Evolutionary conservation across 495 filamentous ascomycete species (phyloP).

Genomic region (Hypoxylon fuscum): DNA sequence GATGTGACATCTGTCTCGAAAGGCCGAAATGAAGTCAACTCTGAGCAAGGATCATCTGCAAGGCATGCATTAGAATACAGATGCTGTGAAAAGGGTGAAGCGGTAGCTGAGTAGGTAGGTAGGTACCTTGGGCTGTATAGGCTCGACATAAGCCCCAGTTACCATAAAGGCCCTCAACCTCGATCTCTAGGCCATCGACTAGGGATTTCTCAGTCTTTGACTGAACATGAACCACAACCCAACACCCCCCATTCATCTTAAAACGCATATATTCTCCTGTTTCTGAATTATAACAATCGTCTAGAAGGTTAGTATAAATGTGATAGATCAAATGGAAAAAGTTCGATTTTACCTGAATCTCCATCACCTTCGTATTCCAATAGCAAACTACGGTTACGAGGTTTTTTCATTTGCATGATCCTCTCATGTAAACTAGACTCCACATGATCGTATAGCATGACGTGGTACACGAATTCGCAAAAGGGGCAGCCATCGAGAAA

Average conservation of each 20-base stretch:
- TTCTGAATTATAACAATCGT: too few species aligned
- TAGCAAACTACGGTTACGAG: too few species aligned
- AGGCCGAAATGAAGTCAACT: constrained; percentile 6
- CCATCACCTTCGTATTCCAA: too few species aligned
- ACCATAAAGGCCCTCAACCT: background rate
- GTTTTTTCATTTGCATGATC: too few species aligned
- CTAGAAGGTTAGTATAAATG: too few species aligned
- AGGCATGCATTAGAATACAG: background rate
- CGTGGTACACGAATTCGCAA: background rate
- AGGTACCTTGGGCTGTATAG: constrained; percentile 2
- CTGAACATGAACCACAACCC: background rate
- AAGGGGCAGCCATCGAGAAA: constrained; percentile 1
- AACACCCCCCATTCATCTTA: too few species aligned
- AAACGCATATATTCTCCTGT: too few species aligned
- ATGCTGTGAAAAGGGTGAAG: background rate
- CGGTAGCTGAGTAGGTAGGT: background rate
- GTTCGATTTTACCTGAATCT: too few species aligned
- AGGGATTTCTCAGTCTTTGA: background rate
- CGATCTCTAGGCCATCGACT: background rate
- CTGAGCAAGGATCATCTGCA: constrained; percentile 1
- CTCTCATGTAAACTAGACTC: too few species aligned
- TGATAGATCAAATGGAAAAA: too few species aligned
- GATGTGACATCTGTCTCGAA: constrained; percentile 6
- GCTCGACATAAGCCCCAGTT: background rate
- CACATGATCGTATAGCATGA: background rate